phyloP scores from a whole-genome alignment of 2,329 filamentous ascomycete genomes.

The Paecilomyces variotii region DNA sequence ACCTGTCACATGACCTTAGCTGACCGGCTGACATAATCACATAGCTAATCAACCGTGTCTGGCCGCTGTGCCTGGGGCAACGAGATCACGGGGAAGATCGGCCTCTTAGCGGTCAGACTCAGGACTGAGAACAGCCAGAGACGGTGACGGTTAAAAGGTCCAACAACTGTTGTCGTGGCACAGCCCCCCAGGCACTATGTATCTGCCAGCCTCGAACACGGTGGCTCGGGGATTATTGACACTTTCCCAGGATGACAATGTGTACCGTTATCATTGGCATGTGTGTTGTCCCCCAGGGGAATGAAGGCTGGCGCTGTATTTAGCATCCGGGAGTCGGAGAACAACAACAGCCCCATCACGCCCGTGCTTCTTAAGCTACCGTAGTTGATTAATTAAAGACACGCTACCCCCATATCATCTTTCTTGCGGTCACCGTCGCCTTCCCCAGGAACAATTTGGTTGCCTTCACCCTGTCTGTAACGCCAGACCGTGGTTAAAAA shows the following conservation, averaged over 20 bases:
- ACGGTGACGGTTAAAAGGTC: background rate
- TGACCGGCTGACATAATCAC: background rate
- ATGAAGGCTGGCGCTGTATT: background rate
- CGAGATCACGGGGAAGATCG: background rate
- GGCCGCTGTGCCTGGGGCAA: background rate
- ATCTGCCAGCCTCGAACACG: background rate
- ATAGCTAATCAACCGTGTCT: too few relatives aligned
- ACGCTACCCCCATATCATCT: conserved; percentile 10
- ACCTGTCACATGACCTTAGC: background rate
- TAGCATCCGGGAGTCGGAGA: background rate
- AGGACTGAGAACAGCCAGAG: background rate
- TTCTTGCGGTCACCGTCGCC: conserved; percentile 8
- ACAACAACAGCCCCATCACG: background rate
- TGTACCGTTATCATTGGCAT: background rate
- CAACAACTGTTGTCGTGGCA: background rate
- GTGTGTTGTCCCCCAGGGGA: background rate
- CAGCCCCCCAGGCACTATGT: background rate
- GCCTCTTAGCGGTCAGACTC: background rate
- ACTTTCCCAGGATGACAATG: background rate
- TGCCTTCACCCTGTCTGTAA: conserved; percentile 1
- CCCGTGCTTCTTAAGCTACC: background rate
- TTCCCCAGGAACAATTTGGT: background rate
- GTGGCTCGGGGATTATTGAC: background rate
- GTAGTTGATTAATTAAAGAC: conserved; percentile 3
- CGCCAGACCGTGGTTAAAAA: background rate